Percentiles rank a stretch among this genome's conserved stretches.
phyloP scores from a whole-genome alignment of 1,284 basidiomycete genomes.

The Ustilago trichophora region DNA sequence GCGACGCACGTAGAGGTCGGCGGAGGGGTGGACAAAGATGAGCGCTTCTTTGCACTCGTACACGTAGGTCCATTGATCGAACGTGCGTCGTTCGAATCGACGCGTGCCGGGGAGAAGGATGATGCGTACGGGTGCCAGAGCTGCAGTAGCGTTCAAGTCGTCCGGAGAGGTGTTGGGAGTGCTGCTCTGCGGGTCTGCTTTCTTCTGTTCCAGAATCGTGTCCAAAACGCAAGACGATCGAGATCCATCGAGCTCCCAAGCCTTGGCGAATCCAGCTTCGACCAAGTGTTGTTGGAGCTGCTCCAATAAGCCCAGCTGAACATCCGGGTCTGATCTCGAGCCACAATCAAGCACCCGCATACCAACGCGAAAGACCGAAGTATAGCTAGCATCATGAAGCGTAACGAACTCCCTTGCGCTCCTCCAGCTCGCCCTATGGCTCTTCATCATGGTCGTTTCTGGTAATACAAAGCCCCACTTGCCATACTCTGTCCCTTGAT shows the following conservation, averaged over 20 bases:
- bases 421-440: slow-evolving; percentile 53
- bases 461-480: slow-evolving; percentile 59
- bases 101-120: slow-evolving; percentile 6
- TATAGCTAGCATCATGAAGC: slow-evolving; percentile 61
- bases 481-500: slow-evolving; percentile 30
- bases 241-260: neutral
- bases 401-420: slow-evolving; percentile 32
- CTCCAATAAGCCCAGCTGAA: neutral
- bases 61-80: neutral
- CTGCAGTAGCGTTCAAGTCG: no score
- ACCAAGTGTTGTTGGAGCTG: neutral
- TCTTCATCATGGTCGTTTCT: slow-evolving; percentile 62
- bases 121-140: slow-evolving; percentile 34
- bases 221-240: neutral
- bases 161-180: neutral
- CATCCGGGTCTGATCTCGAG: neutral
- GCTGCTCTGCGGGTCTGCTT: neutral
- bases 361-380: slow-evolving; percentile 35
- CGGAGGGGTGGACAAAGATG: slow-evolving; percentile 53
- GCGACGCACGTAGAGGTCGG: slow-evolving; percentile 28
- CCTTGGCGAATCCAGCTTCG: slow-evolving; percentile 7
- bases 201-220: slow-evolving; percentile 6
- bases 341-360: neutral
- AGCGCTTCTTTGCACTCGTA: slow-evolving; percentile 30
- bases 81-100: neutral